Base-by-base conservation (phyloP, 2,329 filamentous ascomycete species). In the Pseudocercospora macadamiae region DNA sequence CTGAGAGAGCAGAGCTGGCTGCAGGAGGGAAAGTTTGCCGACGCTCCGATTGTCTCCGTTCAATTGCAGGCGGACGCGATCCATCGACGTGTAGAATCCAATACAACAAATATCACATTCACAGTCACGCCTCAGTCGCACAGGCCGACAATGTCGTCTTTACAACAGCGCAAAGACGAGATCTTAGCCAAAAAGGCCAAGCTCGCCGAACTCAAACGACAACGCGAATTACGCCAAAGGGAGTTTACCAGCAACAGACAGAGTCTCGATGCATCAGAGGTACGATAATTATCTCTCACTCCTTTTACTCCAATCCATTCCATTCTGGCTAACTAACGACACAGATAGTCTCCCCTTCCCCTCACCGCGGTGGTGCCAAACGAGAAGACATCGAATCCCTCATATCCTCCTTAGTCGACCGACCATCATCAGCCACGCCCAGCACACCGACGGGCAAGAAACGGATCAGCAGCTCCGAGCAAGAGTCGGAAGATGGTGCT, bases 161-260 rank as follows among this genome's bases (percentile, higher is more conserved):
- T 71, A 18, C 88, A 86, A 74, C 80, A 93, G 82, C 89, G 93
- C 70, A 89, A 91, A 80, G 92, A 96, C 81, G 95, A 99, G 81
- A 96, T 99, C 68, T 82, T 95, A 69, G 93, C 92, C 68, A 99
- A 99, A 80, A 93, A 91, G 82, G 93, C 93, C 64, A 97, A 95
- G 82, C 91, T 99, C 70, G 93, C 91, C 51, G 95, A 97, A 83
- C 84, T 99, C 66, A 97, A 96, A 80, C 86, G 90, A 63, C 92
- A 97, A 79, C 86, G 95, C 69, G 92, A 96, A 75, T 80, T 93
- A 68, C 85, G 93, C 60, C 86, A 90, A 64, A 90, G 84, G 73
- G 90, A 96, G 73, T 86, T 90, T 68, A 85, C 82, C 60, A 84
- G 83, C 63, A 86, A 81, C 67, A 86, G 91, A 66, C 84, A 87